Conservation (phyloP, 305 asterid genomes). For the Fraxinus albicans region DNA sequence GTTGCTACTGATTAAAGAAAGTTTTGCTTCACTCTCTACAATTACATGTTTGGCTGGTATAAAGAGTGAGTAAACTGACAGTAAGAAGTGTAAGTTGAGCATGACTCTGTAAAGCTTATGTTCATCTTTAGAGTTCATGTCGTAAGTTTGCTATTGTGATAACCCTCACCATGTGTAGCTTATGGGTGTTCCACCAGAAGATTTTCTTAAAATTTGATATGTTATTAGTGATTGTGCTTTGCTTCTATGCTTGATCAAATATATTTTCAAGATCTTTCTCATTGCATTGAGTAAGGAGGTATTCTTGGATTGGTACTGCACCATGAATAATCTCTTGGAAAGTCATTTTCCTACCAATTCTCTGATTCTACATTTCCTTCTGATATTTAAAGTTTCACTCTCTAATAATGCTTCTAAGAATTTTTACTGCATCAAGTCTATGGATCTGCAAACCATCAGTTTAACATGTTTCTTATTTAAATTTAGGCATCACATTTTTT, state of each 20-base stretch:
- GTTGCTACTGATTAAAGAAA: background rate
- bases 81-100: background rate
- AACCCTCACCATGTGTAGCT: background rate
- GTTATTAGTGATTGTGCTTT: background rate
- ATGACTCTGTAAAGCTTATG: background rate
- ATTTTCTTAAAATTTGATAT: background rate
- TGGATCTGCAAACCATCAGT: background rate
- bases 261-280: background rate
- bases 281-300: constrained; percentile 1
- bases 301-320: background rate
- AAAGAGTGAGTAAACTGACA: background rate
- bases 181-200: background rate
- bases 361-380: constrained; percentile 1
- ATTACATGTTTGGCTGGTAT: background rate
- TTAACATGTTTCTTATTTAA: background rate
- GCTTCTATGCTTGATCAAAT: background rate
- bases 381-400: background rate
- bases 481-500: background rate
- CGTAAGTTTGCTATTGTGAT: background rate
- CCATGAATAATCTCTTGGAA: background rate
- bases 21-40: background rate
- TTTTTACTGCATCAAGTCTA: background rate
- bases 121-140: background rate
- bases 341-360: background rate
- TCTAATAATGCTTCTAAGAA: background rate